Conservation (phyloP, 2,329 filamentous ascomycete species). For the Ceratocystiopsis sp. region DNA sequence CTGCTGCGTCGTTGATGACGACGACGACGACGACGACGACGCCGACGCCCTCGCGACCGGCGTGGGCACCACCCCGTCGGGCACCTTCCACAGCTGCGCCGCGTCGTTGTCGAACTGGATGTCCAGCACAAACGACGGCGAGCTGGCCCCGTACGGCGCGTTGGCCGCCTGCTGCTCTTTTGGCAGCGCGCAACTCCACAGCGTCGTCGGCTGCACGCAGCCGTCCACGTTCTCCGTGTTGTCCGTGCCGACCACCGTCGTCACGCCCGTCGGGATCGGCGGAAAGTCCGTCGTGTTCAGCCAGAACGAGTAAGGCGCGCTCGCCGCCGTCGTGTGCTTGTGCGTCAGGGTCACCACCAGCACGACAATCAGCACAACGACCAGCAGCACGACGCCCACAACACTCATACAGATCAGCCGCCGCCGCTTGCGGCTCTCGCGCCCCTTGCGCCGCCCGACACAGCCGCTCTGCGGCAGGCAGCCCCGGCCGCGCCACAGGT, state of each 20-base stretch:
- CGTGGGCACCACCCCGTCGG: slow-evolving; percentile 18
- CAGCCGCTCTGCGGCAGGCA: slow-evolving; percentile 47
- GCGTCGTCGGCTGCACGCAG: slow-evolving; percentile 53
- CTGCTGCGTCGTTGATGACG: background rate
- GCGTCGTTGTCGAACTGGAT: slow-evolving; percentile 55
- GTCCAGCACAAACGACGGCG: slow-evolving; percentile 66
- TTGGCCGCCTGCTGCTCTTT: slow-evolving; percentile 55
- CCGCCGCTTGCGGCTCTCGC: slow-evolving; percentile 45
- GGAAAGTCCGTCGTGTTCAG: slow-evolving; percentile 76
- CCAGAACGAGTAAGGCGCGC: slow-evolving; percentile 37
- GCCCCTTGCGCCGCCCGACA: slow-evolving; percentile 45
- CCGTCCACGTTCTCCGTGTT: slow-evolving; percentile 44
- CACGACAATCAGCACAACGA: slow-evolving; percentile 40
- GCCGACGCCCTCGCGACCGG: background rate
- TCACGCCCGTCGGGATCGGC: slow-evolving; percentile 67
- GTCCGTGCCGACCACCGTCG: slow-evolving; percentile 60
- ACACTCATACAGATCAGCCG: slow-evolving; percentile 38
- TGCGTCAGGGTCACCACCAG: slow-evolving; percentile 40
- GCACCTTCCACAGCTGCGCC: slow-evolving; percentile 29
- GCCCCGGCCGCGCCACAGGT: slow-evolving; percentile 48
- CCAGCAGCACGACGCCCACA: slow-evolving; percentile 29
- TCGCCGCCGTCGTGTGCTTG: slow-evolving; percentile 14
- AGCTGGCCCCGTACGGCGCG: slow-evolving; percentile 43
- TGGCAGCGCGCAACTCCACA: slow-evolving; percentile 79
- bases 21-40: background rate